Conservation (phyloP, 1,139 yeast species). For the Magnusiomyces tetraspermus region DNA sequence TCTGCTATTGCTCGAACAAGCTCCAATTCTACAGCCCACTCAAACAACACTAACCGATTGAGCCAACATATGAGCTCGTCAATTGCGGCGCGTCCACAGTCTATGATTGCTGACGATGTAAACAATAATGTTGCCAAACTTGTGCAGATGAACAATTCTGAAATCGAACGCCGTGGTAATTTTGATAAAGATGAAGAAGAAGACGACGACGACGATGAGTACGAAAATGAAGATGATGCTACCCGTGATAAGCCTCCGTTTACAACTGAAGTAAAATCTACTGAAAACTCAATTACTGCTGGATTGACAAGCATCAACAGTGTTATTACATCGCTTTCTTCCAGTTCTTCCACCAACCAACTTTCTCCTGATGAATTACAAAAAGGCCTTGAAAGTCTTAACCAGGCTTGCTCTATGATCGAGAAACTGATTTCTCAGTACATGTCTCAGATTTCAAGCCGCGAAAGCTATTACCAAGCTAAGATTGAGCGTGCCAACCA, state of each 20-base stretch:
- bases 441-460: conserved; percentile 34
- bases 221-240: conserved; percentile 11
- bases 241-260: conserved; percentile 13
- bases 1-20: neutral
- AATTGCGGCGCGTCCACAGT: no score
- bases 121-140: conserved; percentile 11
- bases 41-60: no score
- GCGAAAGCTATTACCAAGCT: conserved; percentile 38
- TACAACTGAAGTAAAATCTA: conserved; percentile 17
- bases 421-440: conserved; percentile 40
- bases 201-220: conserved; percentile 23
- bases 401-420: conserved; percentile 28
- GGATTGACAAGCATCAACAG: conserved; percentile 26
- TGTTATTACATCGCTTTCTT: conserved; percentile 19
- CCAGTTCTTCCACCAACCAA: conserved; percentile 15
- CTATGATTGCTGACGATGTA: neutral
- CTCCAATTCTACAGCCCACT: neutral
- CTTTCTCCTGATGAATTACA: conserved; percentile 19
- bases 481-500: conserved; percentile 66
- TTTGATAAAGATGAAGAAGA: conserved; percentile 23
- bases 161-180: conserved; percentile 4
- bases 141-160: conserved; percentile 10
- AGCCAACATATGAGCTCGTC: no score
- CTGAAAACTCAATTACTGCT: conserved; percentile 22
- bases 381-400: conserved; percentile 21